Base-by-base conservation (phyloP, 345 rosid genomes). In the Populus deltoides region DNA sequence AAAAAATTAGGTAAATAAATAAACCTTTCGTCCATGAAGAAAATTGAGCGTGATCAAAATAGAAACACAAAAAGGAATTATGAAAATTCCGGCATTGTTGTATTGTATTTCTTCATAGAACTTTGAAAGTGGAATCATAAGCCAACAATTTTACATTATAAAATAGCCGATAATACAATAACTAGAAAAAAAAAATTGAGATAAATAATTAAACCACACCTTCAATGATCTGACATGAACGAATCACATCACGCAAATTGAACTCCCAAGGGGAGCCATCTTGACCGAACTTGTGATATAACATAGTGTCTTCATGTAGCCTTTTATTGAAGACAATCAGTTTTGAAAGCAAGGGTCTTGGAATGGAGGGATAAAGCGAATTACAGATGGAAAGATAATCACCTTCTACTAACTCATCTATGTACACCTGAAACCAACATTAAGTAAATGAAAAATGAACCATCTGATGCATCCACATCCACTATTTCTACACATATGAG, bases 241-340 rank as follows among this genome's bases (percentile, higher is more conserved):
- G 86, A 53, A 88, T 87, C 76, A 95, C 93, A 82, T 95, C 99
- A 57, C 98, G 98, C 84, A 95, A 84, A 85, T 95, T 95, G 81
- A 95, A 95, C 86, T 95, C 99, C 99, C 99, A 95, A 27, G 99
- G 99, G 31, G 97, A 89, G 72, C 99, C 99, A 89, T 88, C 89
- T 36, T 91, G 97, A 68, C 86, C 99, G 71, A 93, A 95, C 77
- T 90, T 93, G 75, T 69, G 87, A 80, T 85, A 18, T 72, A 90
- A 53, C 97, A 93, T 91, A 7, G 91, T 92, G 38, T 92, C 97
- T 84, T 95, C 97, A 78, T 88, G 90, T 75, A 95, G 72, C 68
- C 88, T 87, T 80, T 91, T 91, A 84, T 95, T 95, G 73, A 95
- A 93, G 29, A 79, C 72, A 71, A 95, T 89, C 79, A 95, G 80